These are phyloP conservation scores for Geotrichum fermentans DNA, from an alignment of 1,139 yeast genomes.

Conservation along the genomic window DNA sequence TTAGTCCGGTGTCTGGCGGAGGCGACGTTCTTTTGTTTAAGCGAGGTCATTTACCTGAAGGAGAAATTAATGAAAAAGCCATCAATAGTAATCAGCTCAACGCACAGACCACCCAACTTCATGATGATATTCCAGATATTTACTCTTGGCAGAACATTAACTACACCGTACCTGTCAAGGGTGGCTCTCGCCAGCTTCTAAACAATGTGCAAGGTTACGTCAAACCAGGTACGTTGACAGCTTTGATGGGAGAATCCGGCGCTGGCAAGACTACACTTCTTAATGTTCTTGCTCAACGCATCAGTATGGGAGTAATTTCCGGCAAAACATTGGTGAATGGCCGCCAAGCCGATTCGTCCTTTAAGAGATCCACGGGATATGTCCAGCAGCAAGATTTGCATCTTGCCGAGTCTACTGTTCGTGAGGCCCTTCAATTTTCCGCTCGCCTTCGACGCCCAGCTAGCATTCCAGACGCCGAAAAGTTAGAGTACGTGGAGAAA, in stretches of 20 bases:
- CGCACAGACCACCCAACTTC: constrained; percentile 33
- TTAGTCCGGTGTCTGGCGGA: constrained; percentile 38
- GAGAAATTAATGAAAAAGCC: constrained; percentile 39
- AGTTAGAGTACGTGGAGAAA: constrained; percentile 52
- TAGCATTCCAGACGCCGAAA: constrained; percentile 45
- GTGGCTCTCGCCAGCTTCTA: constrained; percentile 44
- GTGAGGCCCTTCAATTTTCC: constrained; percentile 55
- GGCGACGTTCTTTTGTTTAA: constrained; percentile 41
- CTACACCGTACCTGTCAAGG: constrained; percentile 46
- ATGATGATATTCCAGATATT: constrained; percentile 37
- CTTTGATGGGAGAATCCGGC: constrained; percentile 63
- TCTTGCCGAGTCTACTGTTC: constrained; percentile 50
- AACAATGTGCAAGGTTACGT: constrained; percentile 58
- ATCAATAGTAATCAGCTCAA: constrained; percentile 43
- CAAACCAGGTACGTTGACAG: constrained; percentile 56
- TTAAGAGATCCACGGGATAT: constrained; percentile 57
- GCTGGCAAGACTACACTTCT: constrained; percentile 62
- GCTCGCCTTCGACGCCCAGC: constrained; percentile 54
- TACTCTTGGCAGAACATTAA: constrained; percentile 47
- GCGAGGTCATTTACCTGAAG: constrained; percentile 45
- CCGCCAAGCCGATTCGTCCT: constrained; percentile 46
- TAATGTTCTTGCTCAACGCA: constrained; percentile 54
- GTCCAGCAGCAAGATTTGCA: constrained; percentile 63
- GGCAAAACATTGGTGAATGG: constrained; percentile 62
- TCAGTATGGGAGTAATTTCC: constrained; percentile 52